A percentile compares a stretch with the other conserved stretches of the same genome.
These are phyloP conservation scores for Neurospora crassa DNA, from an alignment of 2,329 filamentous ascomycete genomes.

Conservation along the genomic window DNA sequence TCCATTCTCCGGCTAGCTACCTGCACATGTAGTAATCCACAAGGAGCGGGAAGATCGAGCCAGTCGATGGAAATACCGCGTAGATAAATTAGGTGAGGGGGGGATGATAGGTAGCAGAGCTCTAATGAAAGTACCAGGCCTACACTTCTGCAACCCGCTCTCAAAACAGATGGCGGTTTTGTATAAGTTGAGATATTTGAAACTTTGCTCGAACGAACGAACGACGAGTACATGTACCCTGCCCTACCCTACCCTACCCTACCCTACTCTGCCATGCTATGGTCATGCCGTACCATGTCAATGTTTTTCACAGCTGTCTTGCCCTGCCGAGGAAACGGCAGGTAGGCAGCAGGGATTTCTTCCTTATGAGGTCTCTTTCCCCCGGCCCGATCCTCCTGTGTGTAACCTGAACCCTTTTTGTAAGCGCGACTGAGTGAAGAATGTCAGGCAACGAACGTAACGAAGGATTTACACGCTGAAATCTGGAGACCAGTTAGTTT, in stretches of 20 bases:
- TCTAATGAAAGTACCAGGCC: not conserved
- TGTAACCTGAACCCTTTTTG: not conserved
- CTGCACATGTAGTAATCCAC: not conserved
- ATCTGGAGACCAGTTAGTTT: not conserved
- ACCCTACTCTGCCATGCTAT: not conserved
- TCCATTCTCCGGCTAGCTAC: not conserved
- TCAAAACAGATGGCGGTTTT: not conserved
- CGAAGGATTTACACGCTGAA: not conserved
- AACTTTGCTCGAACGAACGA: not conserved
- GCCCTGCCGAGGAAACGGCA: not conserved
- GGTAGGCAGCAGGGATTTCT: not conserved
- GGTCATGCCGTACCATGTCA: not conserved
- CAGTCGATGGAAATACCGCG: not conserved
- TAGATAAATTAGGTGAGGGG: not conserved
- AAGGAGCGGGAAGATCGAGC: not conserved
- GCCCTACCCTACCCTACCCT: not conserved
- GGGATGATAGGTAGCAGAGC: not conserved
- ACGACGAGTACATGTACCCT: not conserved
- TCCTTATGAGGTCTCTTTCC: not conserved
- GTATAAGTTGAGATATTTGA: not conserved
- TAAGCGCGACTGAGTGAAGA: not conserved
- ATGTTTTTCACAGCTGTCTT: not conserved
- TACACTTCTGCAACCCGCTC: not conserved
- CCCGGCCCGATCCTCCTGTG: not conserved
- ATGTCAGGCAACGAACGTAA: not conserved